Conservation (phyloP, 192 early-diverging fungal species). For the Backusella tuberculispora region DNA sequence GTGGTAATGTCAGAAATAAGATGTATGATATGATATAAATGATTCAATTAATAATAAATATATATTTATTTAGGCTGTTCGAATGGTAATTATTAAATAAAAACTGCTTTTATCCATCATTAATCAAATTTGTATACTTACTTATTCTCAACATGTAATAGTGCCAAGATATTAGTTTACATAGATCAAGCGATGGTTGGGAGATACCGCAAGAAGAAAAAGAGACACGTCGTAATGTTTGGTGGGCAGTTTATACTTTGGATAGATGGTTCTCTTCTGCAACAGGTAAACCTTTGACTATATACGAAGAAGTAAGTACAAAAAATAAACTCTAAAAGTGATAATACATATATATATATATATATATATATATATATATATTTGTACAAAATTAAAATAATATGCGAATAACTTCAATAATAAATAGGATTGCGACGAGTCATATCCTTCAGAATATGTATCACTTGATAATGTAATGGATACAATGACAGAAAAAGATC, state of each 20-base stretch:
- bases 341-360: background rate
- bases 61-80: slow-evolving; percentile 6
- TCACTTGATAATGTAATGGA: slow-evolving; percentile 31
- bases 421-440: slow-evolving; percentile 35
- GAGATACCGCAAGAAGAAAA: slow-evolving; percentile 14
- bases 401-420: background rate
- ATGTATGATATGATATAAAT: background rate
- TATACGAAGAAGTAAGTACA: slow-evolving; percentile 23
- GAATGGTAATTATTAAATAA: slow-evolving; percentile 2
- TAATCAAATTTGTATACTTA: background rate
- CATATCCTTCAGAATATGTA: slow-evolving; percentile 28
- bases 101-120: background rate
- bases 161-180: slow-evolving; percentile 30
- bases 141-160: background rate
- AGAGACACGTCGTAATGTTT: slow-evolving; percentile 16
- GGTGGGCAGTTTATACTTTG: slow-evolving; percentile 20
- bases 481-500: slow-evolving; percentile 17
- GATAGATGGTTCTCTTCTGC: slow-evolving; percentile 29
- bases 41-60: background rate
- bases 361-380: background rate
- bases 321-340: background rate
- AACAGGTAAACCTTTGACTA: slow-evolving; percentile 19
- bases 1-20: background rate
- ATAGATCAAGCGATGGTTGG: slow-evolving; percentile 8
- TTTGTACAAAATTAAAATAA: background rate